A percentile compares a stretch with the other conserved stretches of the same genome.
phyloP scores from a whole-genome alignment of 495 filamentous ascomycete genomes.

The Neurospora discreta region DNA sequence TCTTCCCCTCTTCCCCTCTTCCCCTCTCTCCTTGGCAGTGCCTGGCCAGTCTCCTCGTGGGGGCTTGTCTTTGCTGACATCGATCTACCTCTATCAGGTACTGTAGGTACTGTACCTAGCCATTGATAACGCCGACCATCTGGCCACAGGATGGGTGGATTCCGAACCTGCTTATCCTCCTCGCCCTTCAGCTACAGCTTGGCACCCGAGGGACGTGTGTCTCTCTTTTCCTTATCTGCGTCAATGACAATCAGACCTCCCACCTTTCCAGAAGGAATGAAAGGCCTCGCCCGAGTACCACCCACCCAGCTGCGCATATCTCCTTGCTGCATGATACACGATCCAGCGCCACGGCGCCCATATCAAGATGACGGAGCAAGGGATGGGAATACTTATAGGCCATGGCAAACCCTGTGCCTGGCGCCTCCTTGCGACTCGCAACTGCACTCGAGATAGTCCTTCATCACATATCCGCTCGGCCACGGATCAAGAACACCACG shows the following conservation, averaged over 20 bases:
- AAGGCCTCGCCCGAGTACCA: not conserved
- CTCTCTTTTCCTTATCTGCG: not conserved
- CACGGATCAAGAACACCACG: not conserved
- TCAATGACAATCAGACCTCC: not conserved
- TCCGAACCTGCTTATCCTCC: not conserved
- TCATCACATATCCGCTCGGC: not conserved
- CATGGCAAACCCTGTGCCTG: not conserved
- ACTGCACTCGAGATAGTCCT: not conserved
- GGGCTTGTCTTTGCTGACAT: not conserved
- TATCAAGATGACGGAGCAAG: not conserved
- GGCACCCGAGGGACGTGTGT: not conserved
- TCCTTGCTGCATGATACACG: not conserved
- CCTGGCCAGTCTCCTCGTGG: not conserved
- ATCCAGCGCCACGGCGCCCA: not conserved
- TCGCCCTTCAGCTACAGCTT: not conserved
- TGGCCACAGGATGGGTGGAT: not conserved
- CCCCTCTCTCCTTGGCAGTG: not conserved
- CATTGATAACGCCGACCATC: not conserved
- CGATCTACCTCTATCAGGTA: not conserved
- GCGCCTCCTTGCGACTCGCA: not conserved
- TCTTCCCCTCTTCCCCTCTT: not conserved
- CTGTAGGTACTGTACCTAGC: not conserved
- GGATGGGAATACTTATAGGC: not conserved
- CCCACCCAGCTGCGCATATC: not conserved
- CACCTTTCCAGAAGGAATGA: not conserved